Base-by-base conservation (phyloP, 352 stramenopile genomes). In the Pythium grandisporangium region DNA sequence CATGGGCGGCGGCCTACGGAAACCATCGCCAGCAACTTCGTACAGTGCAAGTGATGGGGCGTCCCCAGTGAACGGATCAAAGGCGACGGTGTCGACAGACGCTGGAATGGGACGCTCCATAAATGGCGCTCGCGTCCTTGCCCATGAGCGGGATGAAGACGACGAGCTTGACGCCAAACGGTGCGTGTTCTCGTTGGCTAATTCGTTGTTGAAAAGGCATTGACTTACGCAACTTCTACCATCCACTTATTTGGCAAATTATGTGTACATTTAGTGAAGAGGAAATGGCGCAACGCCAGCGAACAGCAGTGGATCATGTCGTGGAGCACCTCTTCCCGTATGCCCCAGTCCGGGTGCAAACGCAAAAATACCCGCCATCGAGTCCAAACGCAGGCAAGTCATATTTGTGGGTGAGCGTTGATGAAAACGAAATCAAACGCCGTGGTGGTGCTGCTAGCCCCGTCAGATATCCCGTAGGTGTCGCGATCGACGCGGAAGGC, bases 321-420 rank as follows among this genome's bases (percentile, higher is more conserved):
- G 77, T 90, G 5, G 73, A 81, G 40, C 85, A 90, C 40, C 58
- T 90, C 19, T 90, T 84, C 27, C 64, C 77, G 17, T 90, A 87
- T 44, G 74, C 72, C 14, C 77, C 77, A 4, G 77, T 90, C 39
- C 55, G 55, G n/a, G 72, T 87, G 23, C 61, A 87, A 53, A 72
- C 71, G 23, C 71, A 90, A 54, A 72, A 70, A 55, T 84, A 84
- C 38, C 70, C 69, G n/a, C 42, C 51, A 6, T 48, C 37, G 1
- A 84, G 71, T 13, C 53, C 71, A 1, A 69, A 84, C 30, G 70
- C 76, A 11, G 73, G 72, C 0, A 61, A 89, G 29, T 61, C 62
- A 5, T 90, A 86, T 27, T 53, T 90, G 11, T 90, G 77, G 77
- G 82, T 90, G 48, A 70, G 59, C 27, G 58, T 86, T 3, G 73